Evolutionary conservation across 768 basidiomycete genomes (phyloP).

Genomic region (Nevesoporus exiguus): DNA sequence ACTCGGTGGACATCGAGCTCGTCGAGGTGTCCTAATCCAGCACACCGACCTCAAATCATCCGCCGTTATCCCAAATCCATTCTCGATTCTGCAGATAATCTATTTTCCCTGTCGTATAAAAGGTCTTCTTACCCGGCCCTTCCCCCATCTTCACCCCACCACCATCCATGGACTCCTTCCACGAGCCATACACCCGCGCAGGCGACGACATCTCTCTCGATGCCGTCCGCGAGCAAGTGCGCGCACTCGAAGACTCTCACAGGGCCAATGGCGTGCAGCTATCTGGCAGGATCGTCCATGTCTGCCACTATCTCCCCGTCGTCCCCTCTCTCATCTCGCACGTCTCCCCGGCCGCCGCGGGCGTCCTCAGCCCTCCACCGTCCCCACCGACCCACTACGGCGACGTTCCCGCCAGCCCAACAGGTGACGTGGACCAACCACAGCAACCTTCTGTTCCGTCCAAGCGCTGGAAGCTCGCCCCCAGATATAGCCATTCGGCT

Average conservation of each 20-base stretch:
- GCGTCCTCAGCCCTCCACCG: constrained; percentile 69
- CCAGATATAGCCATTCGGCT: constrained; percentile 87
- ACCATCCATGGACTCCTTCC: constrained; percentile 63
- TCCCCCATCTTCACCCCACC: not conserved
- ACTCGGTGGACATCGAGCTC: not conserved
- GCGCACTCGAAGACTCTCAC: constrained; percentile 69
- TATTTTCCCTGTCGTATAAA: constrained; percentile 19
- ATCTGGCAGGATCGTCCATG: constrained; percentile 87
- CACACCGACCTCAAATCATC: constrained; percentile 23
- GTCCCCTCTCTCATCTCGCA: constrained; percentile 54
- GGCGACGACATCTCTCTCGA: constrained; percentile 67
- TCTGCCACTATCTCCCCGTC: constrained; percentile 87
- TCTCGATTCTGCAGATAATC: constrained; percentile 29
- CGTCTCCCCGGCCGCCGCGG: constrained; percentile 33
- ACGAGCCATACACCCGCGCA: constrained; percentile 62
- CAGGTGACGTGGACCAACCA: constrained; percentile 3
- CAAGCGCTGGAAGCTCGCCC: constrained; percentile 66
- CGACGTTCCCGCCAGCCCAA: constrained; percentile 43
- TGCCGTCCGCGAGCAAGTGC: constrained; percentile 72
- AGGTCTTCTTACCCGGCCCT: not conserved
- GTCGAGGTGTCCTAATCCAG: constrained; percentile 25
- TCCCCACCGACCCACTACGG: constrained; percentile 64
- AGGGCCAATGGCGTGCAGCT: constrained; percentile 65
- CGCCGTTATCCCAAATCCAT: constrained; percentile 18
- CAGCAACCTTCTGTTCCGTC: constrained; percentile 17